A percentile compares a stretch with the other conserved stretches of the same genome.
These are phyloP conservation scores for Chlamydomonas asymmetrica DNA, from an alignment of 139 green algal genomes.

Conservation along the genomic window DNA sequence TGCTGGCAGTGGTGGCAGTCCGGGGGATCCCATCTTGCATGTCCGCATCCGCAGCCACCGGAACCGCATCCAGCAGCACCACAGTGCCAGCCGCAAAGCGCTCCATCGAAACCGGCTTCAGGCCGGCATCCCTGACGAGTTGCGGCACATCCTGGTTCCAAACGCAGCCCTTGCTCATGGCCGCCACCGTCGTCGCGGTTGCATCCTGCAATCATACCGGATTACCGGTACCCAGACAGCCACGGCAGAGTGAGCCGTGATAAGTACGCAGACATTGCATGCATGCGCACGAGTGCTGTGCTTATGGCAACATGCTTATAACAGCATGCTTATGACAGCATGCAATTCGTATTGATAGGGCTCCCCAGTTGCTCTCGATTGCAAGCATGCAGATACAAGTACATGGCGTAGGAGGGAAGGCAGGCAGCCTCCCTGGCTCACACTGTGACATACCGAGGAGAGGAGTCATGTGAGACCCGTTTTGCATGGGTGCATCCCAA, in stretches of 20 bases:
- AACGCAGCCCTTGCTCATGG: slow-evolving; percentile 68
- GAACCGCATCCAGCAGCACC: slow-evolving; percentile 13
- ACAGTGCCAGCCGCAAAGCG: slow-evolving; percentile 13
- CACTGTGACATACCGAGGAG: too few species aligned
- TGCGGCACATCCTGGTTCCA: slow-evolving; percentile 54
- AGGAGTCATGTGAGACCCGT: too few species aligned
- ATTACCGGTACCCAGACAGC: background rate
- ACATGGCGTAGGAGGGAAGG: too few species aligned
- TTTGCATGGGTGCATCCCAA: too few species aligned
- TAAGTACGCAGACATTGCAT: too few species aligned
- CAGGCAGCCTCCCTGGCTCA: too few species aligned
- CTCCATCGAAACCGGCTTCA: background rate
- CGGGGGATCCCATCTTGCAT: too few species aligned
- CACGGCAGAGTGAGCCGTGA: background rate
- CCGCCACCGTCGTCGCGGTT: slow-evolving; percentile 48
- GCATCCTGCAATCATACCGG: slow-evolving; percentile 42
- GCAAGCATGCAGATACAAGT: background rate
- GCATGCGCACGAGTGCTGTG: too few species aligned
- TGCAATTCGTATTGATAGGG: background rate
- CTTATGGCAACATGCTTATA: background rate
- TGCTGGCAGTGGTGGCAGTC: too few species aligned
- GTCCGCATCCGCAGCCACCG: background rate
- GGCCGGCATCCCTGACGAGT: background rate
- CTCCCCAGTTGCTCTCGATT: background rate
- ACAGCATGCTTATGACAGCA: background rate